Evolutionary conservation across 202 grass and related monocot genomes (phyloP).

Genomic region (Sporobolus alterniflorus): DNA sequence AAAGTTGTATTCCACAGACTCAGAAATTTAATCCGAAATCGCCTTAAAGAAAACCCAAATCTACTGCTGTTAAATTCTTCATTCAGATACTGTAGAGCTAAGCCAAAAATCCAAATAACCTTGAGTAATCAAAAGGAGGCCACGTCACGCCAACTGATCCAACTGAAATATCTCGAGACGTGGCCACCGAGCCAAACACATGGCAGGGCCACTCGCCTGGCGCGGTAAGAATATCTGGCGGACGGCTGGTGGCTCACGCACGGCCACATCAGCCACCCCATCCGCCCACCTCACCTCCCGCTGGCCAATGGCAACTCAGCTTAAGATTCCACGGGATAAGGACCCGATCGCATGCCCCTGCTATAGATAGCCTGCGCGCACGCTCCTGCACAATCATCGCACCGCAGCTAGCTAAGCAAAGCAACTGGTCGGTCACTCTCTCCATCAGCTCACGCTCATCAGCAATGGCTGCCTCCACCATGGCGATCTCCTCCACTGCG

Average conservation of each 20-base stretch:
- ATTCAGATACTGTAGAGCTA: too few relatives aligned
- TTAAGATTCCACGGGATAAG: conserved; percentile 50
- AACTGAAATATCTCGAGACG: neutral
- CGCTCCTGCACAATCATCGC: neutral
- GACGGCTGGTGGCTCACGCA: conserved; percentile 12
- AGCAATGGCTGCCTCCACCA: conserved; percentile 43
- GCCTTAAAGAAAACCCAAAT: too few relatives aligned
- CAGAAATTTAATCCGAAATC: too few relatives aligned
- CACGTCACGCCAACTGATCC: neutral
- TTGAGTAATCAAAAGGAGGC: conserved; percentile 1
- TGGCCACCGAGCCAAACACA: conserved; percentile 2
- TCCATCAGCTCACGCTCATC: neutral
- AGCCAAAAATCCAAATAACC: neutral
- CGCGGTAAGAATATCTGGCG: too few relatives aligned
- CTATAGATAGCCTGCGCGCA: conserved; percentile 16
- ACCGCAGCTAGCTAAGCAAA: neutral
- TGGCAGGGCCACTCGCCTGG: neutral
- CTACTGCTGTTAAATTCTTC: too few relatives aligned
- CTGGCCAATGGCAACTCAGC: conserved; percentile 38
- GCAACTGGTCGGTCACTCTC: neutral
- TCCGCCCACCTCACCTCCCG: conserved; percentile 32
- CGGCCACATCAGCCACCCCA: conserved; percentile 42
- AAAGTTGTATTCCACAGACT: too few relatives aligned
- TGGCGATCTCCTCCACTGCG: conserved; percentile 57
- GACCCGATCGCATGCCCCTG: conserved; percentile 9